These are phyloP conservation scores for Solanum tacnaense DNA, from an alignment of 257 asterid genomes.

Conservation along the genomic window DNA sequence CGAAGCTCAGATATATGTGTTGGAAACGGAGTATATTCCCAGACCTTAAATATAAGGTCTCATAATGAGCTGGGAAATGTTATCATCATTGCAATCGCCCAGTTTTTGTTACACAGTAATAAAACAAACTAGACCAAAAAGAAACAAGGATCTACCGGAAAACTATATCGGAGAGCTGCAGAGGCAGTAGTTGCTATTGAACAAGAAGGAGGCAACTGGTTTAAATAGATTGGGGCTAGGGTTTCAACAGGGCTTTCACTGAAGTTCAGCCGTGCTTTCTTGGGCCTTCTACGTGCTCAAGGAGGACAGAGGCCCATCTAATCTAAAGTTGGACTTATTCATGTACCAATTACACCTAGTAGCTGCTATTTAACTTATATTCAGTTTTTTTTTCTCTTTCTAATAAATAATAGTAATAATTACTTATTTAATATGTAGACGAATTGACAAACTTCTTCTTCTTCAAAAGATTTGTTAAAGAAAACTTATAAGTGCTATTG, in stretches of 20 bases:
- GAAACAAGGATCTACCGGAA: neutral
- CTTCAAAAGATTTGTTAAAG: neutral
- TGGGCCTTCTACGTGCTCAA: neutral
- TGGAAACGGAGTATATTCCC: slow-evolving; percentile 21
- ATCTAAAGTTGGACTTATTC: neutral
- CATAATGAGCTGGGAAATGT: slow-evolving; percentile 59
- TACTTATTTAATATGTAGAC: neutral
- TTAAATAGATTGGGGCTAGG: neutral
- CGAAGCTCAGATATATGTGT: slow-evolving; percentile 15
- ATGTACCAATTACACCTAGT: too few species aligned
- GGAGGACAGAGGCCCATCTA: neutral
- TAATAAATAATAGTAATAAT: too few species aligned
- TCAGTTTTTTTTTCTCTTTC: neutral
- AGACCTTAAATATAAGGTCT: slow-evolving; percentile 29
- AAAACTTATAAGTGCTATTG: neutral
- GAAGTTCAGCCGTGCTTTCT: neutral
- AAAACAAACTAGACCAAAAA: neutral
- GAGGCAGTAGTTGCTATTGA: neutral
- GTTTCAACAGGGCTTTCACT: neutral
- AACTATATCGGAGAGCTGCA: neutral
- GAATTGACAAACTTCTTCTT: neutral
- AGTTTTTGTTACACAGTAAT: neutral
- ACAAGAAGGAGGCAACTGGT: neutral
- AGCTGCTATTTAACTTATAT: neutral
- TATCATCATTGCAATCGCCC: slow-evolving; percentile 30